A percentile compares a stretch with the other conserved stretches of the same genome.
These are phyloP conservation scores for Microstroma glucosiphilum DNA, from an alignment of 1,284 basidiomycete species.

Conservation along the genomic window DNA sequence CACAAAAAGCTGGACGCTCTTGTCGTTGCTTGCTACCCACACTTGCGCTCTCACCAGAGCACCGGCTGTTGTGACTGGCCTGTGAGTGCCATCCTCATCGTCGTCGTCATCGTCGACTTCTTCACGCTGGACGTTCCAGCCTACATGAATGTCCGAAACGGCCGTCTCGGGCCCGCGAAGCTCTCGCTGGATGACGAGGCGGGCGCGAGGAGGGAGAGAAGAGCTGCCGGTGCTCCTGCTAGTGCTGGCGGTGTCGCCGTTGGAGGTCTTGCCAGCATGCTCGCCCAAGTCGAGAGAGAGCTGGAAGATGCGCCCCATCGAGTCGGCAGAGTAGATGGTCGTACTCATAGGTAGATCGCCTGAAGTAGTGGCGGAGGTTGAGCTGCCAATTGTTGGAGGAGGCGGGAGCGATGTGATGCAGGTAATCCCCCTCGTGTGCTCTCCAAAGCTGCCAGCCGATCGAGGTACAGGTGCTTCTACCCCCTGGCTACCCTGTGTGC, in stretches of 20 bases:
- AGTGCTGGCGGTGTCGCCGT: too few relatives aligned
- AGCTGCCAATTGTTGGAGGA: neutral
- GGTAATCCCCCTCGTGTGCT: slow-evolving; percentile 9
- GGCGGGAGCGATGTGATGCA: neutral
- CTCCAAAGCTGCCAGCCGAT: neutral
- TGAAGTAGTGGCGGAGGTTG: neutral
- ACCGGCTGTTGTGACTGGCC: neutral
- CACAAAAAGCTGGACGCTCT: slow-evolving; percentile 4
- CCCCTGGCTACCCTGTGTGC: too few relatives aligned
- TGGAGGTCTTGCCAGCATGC: neutral
- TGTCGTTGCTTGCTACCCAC: slow-evolving; percentile 7
- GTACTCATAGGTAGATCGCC: neutral
- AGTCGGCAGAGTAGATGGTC: slow-evolving; percentile 3
- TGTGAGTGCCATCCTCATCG: neutral
- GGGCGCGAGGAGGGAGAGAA: neutral
- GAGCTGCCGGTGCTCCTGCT: too few relatives aligned
- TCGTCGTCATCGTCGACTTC: slow-evolving; percentile 7
- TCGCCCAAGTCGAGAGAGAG: neutral
- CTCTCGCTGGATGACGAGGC: slow-evolving; percentile 6
- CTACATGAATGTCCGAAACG: neutral
- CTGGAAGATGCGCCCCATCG: slow-evolving; percentile 8
- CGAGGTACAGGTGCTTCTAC: neutral
- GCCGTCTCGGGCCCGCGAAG: slow-evolving; percentile 9
- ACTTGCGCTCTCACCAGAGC: neutral
- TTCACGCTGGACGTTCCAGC: neutral